phyloP scores from a whole-genome alignment of 1,284 basidiomycete genomes.

The Apiotrichum laibachii region DNA sequence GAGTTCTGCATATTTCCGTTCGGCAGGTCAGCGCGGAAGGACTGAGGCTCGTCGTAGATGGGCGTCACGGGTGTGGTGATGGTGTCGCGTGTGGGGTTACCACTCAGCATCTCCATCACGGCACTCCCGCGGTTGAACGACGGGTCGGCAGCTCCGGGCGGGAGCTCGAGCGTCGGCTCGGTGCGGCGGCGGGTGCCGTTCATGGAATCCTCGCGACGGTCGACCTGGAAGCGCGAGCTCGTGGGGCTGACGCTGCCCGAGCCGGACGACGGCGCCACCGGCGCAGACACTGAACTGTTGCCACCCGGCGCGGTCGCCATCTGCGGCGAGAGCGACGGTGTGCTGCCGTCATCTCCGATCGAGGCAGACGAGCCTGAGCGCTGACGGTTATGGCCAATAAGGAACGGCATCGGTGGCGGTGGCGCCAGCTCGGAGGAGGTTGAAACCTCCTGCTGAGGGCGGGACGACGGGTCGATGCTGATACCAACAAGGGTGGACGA shows the following conservation, averaged over 20 bases:
- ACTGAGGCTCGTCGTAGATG: conserved; percentile 16
- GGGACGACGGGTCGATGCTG: conserved; percentile 54
- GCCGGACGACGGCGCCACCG: conserved; percentile 22
- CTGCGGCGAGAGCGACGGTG: conserved; percentile 9
- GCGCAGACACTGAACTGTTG: conserved; percentile 44
- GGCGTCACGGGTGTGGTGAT: conserved; percentile 8
- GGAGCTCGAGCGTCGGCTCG: conserved; percentile 15
- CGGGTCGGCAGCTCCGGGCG: conserved; percentile 15
- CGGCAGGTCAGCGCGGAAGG: conserved; percentile 2
- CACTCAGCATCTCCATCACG: conserved; percentile 36
- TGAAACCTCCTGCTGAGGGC: conserved; percentile 62
- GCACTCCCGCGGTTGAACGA: conserved; percentile 18
- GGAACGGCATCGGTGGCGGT: conserved; percentile 77
- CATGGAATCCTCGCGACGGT: not conserved
- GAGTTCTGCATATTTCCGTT: too few relatives aligned
- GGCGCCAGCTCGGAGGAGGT: conserved; percentile 64
- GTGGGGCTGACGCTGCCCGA: conserved; percentile 38
- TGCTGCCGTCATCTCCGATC: conserved; percentile 28
- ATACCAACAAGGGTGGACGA: conserved; percentile 8
- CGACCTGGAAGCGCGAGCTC: conserved; percentile 36
- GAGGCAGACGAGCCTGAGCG: conserved; percentile 38
- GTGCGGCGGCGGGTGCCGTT: conserved; percentile 12
- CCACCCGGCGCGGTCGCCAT: not conserved
- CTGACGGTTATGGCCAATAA: conserved; percentile 58
- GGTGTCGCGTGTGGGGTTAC: conserved; percentile 5